Percentiles rank a stretch among this genome's conserved stretches.
Conservation (phyloP, 1,139 yeast genomes). For the Taphrina confusa region DNA sequence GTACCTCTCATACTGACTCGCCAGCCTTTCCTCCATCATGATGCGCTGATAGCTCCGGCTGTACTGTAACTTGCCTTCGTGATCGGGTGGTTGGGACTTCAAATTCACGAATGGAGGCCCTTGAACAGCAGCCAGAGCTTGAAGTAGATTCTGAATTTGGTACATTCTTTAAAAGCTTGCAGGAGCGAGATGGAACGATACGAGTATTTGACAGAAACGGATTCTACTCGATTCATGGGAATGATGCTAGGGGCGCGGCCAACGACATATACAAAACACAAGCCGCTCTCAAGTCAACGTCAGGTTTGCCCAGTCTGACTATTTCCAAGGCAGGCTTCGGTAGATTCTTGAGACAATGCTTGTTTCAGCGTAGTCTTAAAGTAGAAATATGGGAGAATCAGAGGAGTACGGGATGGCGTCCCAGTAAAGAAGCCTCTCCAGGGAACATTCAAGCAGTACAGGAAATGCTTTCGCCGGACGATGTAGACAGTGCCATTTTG, state of each 20-base stretch:
- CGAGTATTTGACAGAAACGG: conserved; percentile 71
- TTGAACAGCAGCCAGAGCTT: conserved; percentile 6
- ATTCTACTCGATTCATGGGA: conserved; percentile 70
- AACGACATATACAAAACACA: conserved; percentile 79
- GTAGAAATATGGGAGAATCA: conserved; percentile 68
- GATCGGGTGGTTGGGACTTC: too few species aligned
- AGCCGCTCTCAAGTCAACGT: conserved; percentile 65
- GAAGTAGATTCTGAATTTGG: conserved; percentile 70
- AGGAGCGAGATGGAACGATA: conserved; percentile 53
- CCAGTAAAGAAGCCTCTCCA: conserved; percentile 73
- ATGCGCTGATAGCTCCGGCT: too few species aligned
- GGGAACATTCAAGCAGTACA: conserved; percentile 86
- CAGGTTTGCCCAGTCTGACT: conserved; percentile 66
- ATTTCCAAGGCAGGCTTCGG: conserved; percentile 72
- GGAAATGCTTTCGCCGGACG: conserved; percentile 61
- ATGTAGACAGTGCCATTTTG: conserved; percentile 63
- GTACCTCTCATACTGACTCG: too few species aligned
- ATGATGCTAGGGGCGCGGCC: conserved; percentile 79
- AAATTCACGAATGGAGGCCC: neutral
- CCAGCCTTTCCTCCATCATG: too few species aligned
- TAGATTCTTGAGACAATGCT: conserved; percentile 63
- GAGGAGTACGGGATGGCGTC: conserved; percentile 54
- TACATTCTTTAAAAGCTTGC: conserved; percentile 56
- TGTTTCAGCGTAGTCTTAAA: conserved; percentile 70
- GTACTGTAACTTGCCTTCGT: too few species aligned